Evolutionary conservation across 768 basidiomycete species (phyloP).

Genomic region (Tulasnella sp.): DNA sequence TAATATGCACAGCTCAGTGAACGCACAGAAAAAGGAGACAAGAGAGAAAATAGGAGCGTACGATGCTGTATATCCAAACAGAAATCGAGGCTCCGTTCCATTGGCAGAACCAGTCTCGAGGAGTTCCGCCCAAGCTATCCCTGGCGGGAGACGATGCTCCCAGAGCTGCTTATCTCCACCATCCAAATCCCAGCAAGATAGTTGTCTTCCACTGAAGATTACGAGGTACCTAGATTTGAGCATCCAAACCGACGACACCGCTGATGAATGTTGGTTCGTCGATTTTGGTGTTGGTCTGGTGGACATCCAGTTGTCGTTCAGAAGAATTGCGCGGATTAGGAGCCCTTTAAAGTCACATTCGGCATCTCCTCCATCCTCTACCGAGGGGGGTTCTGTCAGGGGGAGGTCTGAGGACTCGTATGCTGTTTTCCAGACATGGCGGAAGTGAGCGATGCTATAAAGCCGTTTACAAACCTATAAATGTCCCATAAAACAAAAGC

Average conservation of each 20-base stretch:
- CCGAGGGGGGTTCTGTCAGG: background rate
- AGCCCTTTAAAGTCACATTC: conserved; percentile 9
- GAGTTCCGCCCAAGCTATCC: background rate
- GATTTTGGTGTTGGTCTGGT: background rate
- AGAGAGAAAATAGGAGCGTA: background rate
- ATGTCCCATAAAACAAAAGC: background rate
- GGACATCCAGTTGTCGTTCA: conserved; percentile 15
- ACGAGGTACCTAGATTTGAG: conserved; percentile 14
- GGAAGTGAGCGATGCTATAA: background rate
- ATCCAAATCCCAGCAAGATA: conserved; percentile 21
- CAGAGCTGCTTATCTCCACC: background rate
- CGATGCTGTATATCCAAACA: background rate
- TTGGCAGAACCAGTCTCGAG: background rate
- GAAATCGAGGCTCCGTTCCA: background rate
- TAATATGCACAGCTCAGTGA: background rate
- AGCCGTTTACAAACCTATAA: conserved; percentile 15
- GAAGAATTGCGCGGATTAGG: conserved; percentile 4
- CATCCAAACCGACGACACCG: conserved; percentile 12
- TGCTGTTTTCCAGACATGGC: conserved; percentile 12
- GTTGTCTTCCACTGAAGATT: background rate
- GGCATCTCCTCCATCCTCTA: background rate
- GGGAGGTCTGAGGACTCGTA: background rate
- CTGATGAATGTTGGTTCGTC: background rate
- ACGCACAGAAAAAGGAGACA: background rate
- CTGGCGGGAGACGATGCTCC: background rate